Base-by-base conservation (phyloP, 257 asterid species). In the Pogostemon cablin region DNA sequence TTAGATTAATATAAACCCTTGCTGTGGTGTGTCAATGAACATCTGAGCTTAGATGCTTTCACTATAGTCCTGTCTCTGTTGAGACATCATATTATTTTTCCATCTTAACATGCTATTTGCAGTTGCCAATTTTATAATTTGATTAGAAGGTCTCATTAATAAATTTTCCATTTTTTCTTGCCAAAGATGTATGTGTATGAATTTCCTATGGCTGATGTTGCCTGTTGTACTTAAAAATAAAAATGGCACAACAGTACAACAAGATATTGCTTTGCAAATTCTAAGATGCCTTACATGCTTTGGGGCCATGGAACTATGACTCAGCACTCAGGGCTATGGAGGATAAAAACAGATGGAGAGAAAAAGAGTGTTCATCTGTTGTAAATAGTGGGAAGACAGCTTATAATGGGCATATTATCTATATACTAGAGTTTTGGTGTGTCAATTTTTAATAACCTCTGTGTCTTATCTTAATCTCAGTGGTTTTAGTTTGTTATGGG, bases 401-500 rank as follows among this genome's bases (percentile, higher is more conserved):
- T 25, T 42, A 49, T 37, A 11, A 34, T 52, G 71, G 70, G 42
- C 59, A 25, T 5, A 48, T 15, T 39, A 39, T 53, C 32, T 40
- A 38, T 53, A 61, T 62, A n/a, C 34, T 32, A 17, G 4, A 15
- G 9, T 60, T 66, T 8, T 58, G 49, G n/a, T 6, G 39, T 25
- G 55, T 48, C 4, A 49, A 75, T 32, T 40, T 62, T 46, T 47
- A 25, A 69, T 12, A 49, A 41, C 17, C 12, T 69, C 65, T 41
- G 15, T 15, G 44, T 32, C 64, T 53, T 73, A 44, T 55, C 9
- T 42, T 53, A 52, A 43, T 34, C 38, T 50, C 32, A 37, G 74
- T 69, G 47, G 12, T 37, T 74, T 52, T 76, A 25, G 62, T 52
- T 65, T 61, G 52, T 3, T 32, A 53, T 56, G 15, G 12, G 43